phyloP scores from a whole-genome alignment of 495 filamentous ascomycete genomes.

The Aspergillus bridgeri region DNA sequence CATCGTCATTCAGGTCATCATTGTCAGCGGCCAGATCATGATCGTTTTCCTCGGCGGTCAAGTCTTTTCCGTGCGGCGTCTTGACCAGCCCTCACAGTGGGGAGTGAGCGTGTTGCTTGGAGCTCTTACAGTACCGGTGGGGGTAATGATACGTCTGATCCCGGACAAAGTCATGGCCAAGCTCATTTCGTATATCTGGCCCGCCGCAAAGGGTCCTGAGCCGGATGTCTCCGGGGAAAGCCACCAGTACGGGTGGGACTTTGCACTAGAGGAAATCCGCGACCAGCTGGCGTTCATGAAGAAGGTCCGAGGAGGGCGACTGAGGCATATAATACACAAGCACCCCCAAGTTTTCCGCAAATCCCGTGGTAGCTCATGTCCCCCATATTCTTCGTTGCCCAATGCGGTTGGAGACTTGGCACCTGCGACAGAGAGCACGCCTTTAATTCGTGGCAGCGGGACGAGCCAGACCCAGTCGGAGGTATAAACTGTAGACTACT shows the following conservation, averaged over 20 bases:
- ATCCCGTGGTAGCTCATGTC: too few species aligned
- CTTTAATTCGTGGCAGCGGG: too few species aligned
- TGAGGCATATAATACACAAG: slow-evolving; percentile 82
- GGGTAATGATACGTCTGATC: slow-evolving; percentile 68
- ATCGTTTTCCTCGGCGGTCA: slow-evolving; percentile 74
- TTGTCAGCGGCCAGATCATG: slow-evolving; percentile 75
- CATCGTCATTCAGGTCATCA: slow-evolving; percentile 74
- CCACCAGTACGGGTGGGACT: slow-evolving; percentile 61
- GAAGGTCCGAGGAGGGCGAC: slow-evolving; percentile 73
- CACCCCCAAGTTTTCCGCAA: too few species aligned
- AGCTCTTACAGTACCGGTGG: slow-evolving; percentile 66
- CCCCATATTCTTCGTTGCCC: too few species aligned
- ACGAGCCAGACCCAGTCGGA: too few species aligned
- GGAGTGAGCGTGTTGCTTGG: slow-evolving; percentile 71
- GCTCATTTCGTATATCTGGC: slow-evolving; percentile 52
- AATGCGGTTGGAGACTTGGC: too few species aligned
- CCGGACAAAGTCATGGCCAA: slow-evolving; percentile 62
- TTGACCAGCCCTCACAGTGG: slow-evolving; percentile 65
- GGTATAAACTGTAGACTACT: too few species aligned
- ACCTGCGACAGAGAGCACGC: too few species aligned
- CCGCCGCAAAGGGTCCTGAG: slow-evolving; percentile 45
- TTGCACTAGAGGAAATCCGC: slow-evolving; percentile 62
- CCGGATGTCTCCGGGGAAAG: slow-evolving; percentile 70
- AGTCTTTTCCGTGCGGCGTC: slow-evolving; percentile 60
- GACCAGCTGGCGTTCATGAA: slow-evolving; percentile 76